A percentile compares a stretch with the other conserved stretches of the same genome.
Evolutionary conservation across 2,329 filamentous ascomycete genomes (phyloP).

Genomic region (Colletotrichum liriopes): DNA sequence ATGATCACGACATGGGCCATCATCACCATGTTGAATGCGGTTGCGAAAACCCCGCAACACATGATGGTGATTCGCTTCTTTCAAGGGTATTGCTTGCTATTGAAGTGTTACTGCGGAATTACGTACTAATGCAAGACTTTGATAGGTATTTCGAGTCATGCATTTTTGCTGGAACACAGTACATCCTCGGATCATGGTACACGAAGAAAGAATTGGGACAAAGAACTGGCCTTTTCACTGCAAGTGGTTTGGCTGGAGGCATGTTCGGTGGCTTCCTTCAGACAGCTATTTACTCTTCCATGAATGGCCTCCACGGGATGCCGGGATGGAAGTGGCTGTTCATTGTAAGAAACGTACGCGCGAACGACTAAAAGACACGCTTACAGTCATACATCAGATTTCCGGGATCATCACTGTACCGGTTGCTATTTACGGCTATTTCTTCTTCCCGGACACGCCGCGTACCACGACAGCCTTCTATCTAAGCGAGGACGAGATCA

Average conservation of each 20-base stretch:
- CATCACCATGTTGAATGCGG: slow-evolving; percentile 19
- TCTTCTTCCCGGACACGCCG: slow-evolving; percentile 28
- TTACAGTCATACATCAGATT: background rate
- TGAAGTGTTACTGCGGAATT: too few species aligned
- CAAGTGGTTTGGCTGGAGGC: slow-evolving; percentile 71
- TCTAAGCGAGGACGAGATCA: slow-evolving; percentile 23
- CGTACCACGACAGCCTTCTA: slow-evolving; percentile 16
- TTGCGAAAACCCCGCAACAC: slow-evolving; percentile 19
- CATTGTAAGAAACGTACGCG: background rate
- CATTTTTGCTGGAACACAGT: slow-evolving; percentile 60
- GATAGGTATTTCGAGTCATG: slow-evolving; percentile 54
- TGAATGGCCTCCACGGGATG: slow-evolving; percentile 21
- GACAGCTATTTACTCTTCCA: slow-evolving; percentile 53
- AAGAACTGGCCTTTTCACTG: slow-evolving; percentile 74
- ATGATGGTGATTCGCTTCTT: slow-evolving; percentile 58
- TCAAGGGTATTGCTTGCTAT: slow-evolving; percentile 44
- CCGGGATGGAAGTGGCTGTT: slow-evolving; percentile 25
- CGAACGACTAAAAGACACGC: too few species aligned
- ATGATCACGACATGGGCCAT: slow-evolving; percentile 22
- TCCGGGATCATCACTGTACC: slow-evolving; percentile 28
- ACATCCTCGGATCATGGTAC: slow-evolving; percentile 70
- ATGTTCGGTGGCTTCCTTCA: slow-evolving; percentile 73
- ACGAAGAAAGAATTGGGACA: slow-evolving; percentile 74
- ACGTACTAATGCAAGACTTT: too few species aligned
- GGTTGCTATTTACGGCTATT: slow-evolving; percentile 17